Evolutionary conservation across 495 filamentous ascomycete genomes (phyloP).

Genomic region (Geoglossum glabrum): DNA sequence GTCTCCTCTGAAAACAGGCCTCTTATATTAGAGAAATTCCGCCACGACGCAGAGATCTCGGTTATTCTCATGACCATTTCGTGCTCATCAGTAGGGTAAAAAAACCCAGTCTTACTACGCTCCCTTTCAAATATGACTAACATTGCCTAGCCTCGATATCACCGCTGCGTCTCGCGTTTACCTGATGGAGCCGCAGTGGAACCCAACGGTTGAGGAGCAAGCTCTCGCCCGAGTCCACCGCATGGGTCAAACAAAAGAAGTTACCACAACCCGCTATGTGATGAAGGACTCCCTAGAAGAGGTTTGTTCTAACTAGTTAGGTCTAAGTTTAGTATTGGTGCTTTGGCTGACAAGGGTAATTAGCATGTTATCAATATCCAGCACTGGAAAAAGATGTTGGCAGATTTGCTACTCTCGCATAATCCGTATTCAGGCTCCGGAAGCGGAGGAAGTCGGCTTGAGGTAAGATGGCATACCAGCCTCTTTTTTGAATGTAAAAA

Average conservation of each 20-base stretch:
- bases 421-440: too few relatives aligned
- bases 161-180: conserved; percentile 12
- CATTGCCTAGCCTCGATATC: conserved; percentile 12
- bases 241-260: conserved; percentile 14
- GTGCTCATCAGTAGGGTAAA: conserved; percentile 14
- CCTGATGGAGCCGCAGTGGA: conserved; percentile 18
- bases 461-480: too few relatives aligned
- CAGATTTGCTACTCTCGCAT: too few relatives aligned
- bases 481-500: too few relatives aligned
- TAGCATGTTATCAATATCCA: too few relatives aligned
- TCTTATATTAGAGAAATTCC: conserved; percentile 10
- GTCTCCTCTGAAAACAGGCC: conserved; percentile 2
- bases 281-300: conserved; percentile 15
- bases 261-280: conserved; percentile 14
- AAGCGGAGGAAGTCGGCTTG: too few relatives aligned
- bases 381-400: too few relatives aligned
- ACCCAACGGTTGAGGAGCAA: conserved; percentile 16
- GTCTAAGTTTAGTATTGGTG: too few relatives aligned
- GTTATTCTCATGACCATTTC: conserved; percentile 16
- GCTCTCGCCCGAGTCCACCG: conserved; percentile 15
- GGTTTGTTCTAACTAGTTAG: too few relatives aligned
- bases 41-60: conserved; percentile 8
- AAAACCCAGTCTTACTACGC: neutral
- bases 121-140: neutral
- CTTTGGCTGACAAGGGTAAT: too few relatives aligned